A percentile compares a stretch with the other conserved stretches of the same genome.
Conservation (phyloP, 371 early-diverging fungal species). For the Haplosporangium sp. region DNA sequence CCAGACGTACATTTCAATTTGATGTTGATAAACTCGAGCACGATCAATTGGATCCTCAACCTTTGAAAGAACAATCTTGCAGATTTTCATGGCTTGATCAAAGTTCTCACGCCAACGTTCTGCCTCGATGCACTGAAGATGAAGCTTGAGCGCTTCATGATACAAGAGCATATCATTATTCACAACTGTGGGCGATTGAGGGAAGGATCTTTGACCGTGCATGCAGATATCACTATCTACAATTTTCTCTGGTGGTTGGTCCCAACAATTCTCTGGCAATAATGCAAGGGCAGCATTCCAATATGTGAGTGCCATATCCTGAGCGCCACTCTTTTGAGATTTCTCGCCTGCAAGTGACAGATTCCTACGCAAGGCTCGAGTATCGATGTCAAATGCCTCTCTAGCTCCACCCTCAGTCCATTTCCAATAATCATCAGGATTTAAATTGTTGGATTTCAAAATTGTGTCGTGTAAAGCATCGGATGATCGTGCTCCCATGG, state of each 20-base stretch:
- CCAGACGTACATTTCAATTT: conserved; percentile 56
- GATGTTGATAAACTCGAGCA: conserved; percentile 41
- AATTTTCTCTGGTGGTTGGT: not conserved
- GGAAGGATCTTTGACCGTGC: not conserved
- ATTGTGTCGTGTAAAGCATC: not conserved
- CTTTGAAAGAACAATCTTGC: conserved; percentile 33
- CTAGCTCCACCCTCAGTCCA: not conserved
- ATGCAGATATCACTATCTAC: not conserved
- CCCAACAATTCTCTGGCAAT: conserved; percentile 47
- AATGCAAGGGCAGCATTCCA: conserved; percentile 48
- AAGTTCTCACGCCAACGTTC: conserved; percentile 53
- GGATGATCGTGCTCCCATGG: not conserved
- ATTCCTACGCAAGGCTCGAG: conserved; percentile 19
- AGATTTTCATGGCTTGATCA: conserved; percentile 43
- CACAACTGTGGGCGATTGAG: not conserved
- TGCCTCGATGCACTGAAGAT: conserved; percentile 52
- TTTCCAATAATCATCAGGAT: not conserved
- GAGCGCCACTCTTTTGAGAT: conserved; percentile 52
- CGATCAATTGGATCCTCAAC: conserved; percentile 43
- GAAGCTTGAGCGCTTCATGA: conserved; percentile 36
- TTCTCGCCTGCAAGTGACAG: conserved; percentile 47
- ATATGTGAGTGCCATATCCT: conserved; percentile 45
- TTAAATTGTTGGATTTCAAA: not conserved
- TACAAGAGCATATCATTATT: conserved; percentile 10
- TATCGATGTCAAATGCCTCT: conserved; percentile 14